These are phyloP conservation scores for Chaetomium cochliodes DNA, from an alignment of 495 filamentous ascomycete genomes.

Conservation along the genomic window DNA sequence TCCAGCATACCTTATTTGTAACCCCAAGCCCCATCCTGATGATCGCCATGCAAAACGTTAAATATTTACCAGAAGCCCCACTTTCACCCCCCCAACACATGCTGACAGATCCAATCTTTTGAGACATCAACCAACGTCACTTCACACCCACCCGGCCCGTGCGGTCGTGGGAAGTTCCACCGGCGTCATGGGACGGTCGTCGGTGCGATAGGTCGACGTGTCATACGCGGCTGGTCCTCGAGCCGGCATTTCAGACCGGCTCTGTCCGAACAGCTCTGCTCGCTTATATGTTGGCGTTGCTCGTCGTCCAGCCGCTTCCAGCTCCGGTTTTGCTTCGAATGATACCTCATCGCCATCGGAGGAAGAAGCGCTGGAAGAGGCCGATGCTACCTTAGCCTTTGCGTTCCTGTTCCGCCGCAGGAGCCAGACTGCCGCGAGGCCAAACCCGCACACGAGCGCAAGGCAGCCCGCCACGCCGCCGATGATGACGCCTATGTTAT, in stretches of 20 bases:
- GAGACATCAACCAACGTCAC: not conserved
- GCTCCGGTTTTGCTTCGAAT: not conserved
- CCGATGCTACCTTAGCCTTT: not conserved
- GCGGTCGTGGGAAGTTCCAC: slow-evolving; percentile 2
- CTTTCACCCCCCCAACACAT: not conserved
- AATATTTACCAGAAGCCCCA: not conserved
- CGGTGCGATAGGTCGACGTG: not conserved
- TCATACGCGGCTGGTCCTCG: slow-evolving; percentile 8
- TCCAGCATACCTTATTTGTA: not conserved
- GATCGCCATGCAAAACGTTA: slow-evolving; percentile 4
- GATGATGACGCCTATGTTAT: slow-evolving; percentile 11
- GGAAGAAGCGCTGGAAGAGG: not conserved
- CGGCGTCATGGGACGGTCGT: not conserved
- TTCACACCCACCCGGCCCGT: not conserved
- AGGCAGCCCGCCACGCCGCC: slow-evolving; percentile 13
- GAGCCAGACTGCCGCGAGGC: slow-evolving; percentile 7
- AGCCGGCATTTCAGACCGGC: not conserved
- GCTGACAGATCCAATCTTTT: not conserved
- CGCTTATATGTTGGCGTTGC: too few species aligned
- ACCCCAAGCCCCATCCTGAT: not conserved
- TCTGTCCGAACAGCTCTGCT: not conserved
- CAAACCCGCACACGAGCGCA: slow-evolving; percentile 14
- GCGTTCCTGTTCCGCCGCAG: slow-evolving; percentile 4
- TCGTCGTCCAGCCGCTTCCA: slow-evolving; percentile 2
- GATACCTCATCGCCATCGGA: not conserved